Evolutionary conservation across 768 basidiomycete species (phyloP).

Genomic region (Tubosaeta sp.): DNA sequence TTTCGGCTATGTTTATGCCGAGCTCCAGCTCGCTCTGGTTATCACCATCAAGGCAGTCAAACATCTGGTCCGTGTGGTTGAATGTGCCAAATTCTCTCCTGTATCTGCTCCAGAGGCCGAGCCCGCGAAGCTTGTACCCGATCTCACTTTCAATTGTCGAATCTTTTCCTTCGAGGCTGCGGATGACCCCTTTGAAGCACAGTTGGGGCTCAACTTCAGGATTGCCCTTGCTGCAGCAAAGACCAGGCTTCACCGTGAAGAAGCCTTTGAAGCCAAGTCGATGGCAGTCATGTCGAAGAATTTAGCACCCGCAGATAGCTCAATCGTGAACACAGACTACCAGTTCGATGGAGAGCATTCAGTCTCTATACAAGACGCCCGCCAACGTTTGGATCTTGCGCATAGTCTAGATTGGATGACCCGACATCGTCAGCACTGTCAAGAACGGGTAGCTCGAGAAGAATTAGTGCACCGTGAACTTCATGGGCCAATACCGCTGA

Average conservation of each 20-base stretch:
- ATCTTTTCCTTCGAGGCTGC: conserved; percentile 69
- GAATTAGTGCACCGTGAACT: conserved; percentile 43
- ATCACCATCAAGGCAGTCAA: conserved; percentile 69
- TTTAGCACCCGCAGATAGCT: conserved; percentile 28
- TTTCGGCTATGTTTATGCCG: conserved; percentile 67
- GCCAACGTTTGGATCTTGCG: conserved; percentile 58
- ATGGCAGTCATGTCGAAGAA: conserved; percentile 46
- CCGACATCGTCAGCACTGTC: conserved; percentile 44
- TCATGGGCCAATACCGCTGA: conserved; percentile 33
- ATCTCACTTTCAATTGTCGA: conserved; percentile 54
- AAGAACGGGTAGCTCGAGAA: conserved; percentile 49
- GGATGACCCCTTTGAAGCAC: conserved; percentile 82
- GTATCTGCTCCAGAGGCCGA: conserved; percentile 67
- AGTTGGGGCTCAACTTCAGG: conserved; percentile 68
- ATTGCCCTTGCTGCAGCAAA: conserved; percentile 69
- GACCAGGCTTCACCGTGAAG: conserved; percentile 67
- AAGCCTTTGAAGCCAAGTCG: conserved; percentile 77
- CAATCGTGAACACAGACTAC: conserved; percentile 49
- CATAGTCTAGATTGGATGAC: conserved; percentile 73
- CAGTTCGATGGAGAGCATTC: conserved; percentile 62
- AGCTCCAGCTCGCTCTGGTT: conserved; percentile 67
- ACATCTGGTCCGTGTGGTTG: conserved; percentile 59
- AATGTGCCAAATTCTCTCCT: conserved; percentile 45
- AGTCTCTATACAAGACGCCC: conserved; percentile 68
- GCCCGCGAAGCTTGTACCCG: conserved; percentile 66